Evolutionary conservation across 306 rosid genomes (phyloP), one percentile per base, ranked within the genome.

Genomic region (Abrus pulchellus): DNA sequence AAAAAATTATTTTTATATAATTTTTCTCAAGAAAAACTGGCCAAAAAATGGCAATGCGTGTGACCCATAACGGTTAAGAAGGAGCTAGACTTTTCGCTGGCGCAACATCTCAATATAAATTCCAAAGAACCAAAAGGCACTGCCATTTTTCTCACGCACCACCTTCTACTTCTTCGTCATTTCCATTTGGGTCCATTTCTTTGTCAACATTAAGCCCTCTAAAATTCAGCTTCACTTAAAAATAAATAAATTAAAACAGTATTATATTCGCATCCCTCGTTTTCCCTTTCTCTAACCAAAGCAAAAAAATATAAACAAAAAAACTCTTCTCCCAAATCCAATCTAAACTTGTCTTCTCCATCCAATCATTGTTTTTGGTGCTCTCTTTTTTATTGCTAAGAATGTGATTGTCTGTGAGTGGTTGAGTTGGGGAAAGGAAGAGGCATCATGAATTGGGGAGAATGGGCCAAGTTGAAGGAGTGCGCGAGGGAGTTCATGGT

Each of bases 401-500:
- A 82, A 82, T 85, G 83, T 76, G 72, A 47, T 40, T 76, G 5
- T 71, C 27, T 13, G 38, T 34, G 1, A 29, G 83, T 44, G 48
- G 48, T 44, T 44, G 9, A 61, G 4, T 75, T 75, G 43, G 59
- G 28, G 8, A 5, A n/a, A 36, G 34, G 57, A 36, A 28, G 63
- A 36, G 40, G 9, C 50, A 7, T 7, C 8, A 79, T 65, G 88
- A 57, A 64, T 44, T 45, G 62, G 2, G 67, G 78, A 1, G 82
- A 78, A 64, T 80, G 85, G 86, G 91, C 59, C 77, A 81, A 82
- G 50, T 63, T 84, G 30, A 84, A 82, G 83, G 93, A 84, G 14
- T 85, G 88, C 33, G 76, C 81, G 32, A 76, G 78, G 81, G 99
- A 95, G 90, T 95, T 95, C 68, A 63, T 89, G 57, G 88, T 79